phyloP scores from a whole-genome alignment of 192 early-diverging fungal species.

The Gigaspora rosea region DNA sequence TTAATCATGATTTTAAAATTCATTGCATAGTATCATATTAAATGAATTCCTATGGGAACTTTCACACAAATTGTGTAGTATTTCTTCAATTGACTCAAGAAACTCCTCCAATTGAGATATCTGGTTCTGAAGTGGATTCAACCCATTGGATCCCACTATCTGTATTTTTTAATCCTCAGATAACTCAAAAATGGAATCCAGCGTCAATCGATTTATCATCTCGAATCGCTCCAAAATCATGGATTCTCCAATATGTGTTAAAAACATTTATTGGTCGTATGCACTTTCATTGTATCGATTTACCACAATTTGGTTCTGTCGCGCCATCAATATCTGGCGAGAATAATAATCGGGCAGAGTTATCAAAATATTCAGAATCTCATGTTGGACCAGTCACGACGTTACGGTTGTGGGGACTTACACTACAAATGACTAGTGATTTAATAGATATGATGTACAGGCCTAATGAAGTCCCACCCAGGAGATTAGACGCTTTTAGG shows the following conservation, averaged over 20 bases:
- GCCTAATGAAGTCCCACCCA: conserved; percentile 8
- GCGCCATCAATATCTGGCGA: not conserved
- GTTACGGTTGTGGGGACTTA: conserved; percentile 46
- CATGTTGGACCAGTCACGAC: not conserved
- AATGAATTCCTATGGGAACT: not conserved
- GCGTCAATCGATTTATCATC: conserved; percentile 46
- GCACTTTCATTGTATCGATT: conserved; percentile 43
- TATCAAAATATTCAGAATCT: too few species aligned
- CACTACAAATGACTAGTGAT: conserved; percentile 50
- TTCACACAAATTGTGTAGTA: conserved; percentile 20
- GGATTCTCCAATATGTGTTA: conserved; percentile 40
- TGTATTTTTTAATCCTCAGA: conserved; percentile 40
- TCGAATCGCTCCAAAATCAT: conserved; percentile 39
- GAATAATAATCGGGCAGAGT: too few species aligned
- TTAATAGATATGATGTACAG: conserved; percentile 38
- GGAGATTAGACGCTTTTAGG: conserved; percentile 24
- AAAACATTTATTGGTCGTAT: conserved; percentile 42
- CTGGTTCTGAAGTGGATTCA: conserved; percentile 45
- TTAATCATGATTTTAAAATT: not conserved
- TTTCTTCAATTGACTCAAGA: conserved; percentile 47
- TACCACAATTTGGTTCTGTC: conserved; percentile 33
- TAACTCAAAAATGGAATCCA: conserved; percentile 43
- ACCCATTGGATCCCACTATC: conserved; percentile 46
- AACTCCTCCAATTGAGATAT: conserved; percentile 41
- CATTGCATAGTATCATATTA: not conserved